Evolutionary conservation across 2,329 filamentous ascomycete genomes (phyloP), one percentile per base, ranked within the genome.

Genomic region (Colletotrichum musae): DNA sequence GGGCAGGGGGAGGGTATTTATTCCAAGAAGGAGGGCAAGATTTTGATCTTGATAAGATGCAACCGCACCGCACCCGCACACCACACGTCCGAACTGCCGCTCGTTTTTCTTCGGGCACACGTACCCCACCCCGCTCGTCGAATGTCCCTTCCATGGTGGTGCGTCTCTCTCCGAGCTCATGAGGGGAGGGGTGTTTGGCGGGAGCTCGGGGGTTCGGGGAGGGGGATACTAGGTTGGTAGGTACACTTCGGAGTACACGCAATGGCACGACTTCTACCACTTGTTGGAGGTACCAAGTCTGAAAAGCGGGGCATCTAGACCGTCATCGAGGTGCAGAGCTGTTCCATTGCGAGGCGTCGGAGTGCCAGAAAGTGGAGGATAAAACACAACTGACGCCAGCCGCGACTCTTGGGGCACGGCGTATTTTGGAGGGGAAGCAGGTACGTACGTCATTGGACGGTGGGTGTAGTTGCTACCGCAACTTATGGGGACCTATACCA

Each of bases 1-100:
- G 67, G 67, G 63, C 56, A 70, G 56, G 67, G 32, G 67, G 51
- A 65, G 45, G 67, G 67, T 70, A 67, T 70, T 70, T 70, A 70
- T 70, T 70, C 13, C 56, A 52, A 54, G 54, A 41, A 54, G 53
- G 53, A 51, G 54, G 65, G 24, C 10, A 15, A 28, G 16, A 21
- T 32, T 16, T 12, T 12, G 18, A 48, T 53, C 36, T 57, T 15
- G 39, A 36, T 36, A 36, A 61, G 62, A 67, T 70, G 51, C 56
- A 65, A 18, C n/a, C 32, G 9, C 32, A 36, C 21, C 21, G 21
- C 21, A 24, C 2, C 21, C 21, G 21, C 21, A 24, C 21, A 24
- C 21, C 32, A 36, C 32, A 36, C 32, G 32, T 36, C 32, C 41
- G 62, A 67, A 70, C 67, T 70, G 67, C 67, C 67, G 66, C 50